A percentile compares a stretch with the other conserved stretches of the same genome.
These are phyloP conservation scores for Penicillium sp. DNA, from an alignment of 2,329 filamentous ascomycete species.

Conservation along the genomic window DNA sequence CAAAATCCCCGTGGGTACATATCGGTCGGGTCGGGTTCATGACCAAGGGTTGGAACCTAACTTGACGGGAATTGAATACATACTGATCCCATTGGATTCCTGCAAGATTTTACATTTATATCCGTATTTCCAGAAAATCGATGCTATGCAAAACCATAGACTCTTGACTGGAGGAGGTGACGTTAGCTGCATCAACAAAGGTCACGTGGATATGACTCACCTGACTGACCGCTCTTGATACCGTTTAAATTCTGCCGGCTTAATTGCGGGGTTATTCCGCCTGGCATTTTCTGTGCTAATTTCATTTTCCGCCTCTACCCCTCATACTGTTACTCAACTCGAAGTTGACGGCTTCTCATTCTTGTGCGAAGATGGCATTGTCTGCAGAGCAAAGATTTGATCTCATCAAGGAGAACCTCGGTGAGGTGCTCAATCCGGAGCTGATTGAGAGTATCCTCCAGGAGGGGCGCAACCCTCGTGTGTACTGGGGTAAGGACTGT, in stretches of 20 bases:
- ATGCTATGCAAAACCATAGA: background rate
- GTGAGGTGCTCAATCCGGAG: conserved; percentile 79
- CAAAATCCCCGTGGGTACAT: background rate
- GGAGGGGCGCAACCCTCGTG: conserved; percentile 37
- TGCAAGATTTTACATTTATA: too few species aligned
- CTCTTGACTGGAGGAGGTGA: background rate
- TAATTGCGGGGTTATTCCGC: conserved; percentile 8
- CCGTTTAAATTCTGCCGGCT: conserved; percentile 5
- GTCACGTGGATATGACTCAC: conserved; percentile 4
- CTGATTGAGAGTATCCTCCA: conserved; percentile 40
- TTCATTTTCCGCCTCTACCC: background rate
- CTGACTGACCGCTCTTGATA: background rate
- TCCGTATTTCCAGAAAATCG: background rate
- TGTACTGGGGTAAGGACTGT: conserved; percentile 42
- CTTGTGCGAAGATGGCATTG: background rate
- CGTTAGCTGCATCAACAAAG: background rate
- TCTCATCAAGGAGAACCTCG: conserved; percentile 75
- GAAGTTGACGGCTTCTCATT: background rate
- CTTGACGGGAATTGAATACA: background rate
- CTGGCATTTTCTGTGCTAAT: conserved; percentile 7
- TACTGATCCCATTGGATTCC: too few species aligned
- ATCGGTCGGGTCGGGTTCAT: background rate
- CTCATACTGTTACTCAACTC: conserved; percentile 2
- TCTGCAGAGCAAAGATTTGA: conserved; percentile 12
- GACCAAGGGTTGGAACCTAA: background rate